Percentiles rank a stretch among this genome's conserved stretches.
Evolutionary conservation across 495 filamentous ascomycete genomes (phyloP).

Genomic region (Neurospora sp.): DNA sequence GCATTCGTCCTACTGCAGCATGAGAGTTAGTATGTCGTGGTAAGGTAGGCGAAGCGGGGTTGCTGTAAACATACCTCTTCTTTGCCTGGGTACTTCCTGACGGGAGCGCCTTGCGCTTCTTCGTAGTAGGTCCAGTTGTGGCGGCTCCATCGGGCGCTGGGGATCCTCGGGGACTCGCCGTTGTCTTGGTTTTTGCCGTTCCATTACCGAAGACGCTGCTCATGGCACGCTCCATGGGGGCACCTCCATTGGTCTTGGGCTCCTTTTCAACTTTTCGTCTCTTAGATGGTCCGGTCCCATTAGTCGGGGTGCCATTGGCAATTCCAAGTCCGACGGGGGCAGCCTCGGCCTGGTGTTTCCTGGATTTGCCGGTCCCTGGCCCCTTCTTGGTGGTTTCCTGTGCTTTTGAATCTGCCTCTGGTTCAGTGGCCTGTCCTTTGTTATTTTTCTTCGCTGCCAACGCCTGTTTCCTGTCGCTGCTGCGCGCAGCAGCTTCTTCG

Average conservation of each 20-base stretch:
- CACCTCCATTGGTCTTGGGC: constrained; percentile 37
- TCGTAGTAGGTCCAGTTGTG: constrained; percentile 12
- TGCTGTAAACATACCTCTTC: constrained; percentile 52
- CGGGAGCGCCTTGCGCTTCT: constrained; percentile 62
- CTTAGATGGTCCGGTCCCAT: constrained; percentile 50
- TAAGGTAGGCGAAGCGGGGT: neutral
- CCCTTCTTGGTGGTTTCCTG: constrained; percentile 48
- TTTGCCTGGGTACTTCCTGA: constrained; percentile 52
- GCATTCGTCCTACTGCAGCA: constrained; percentile 22
- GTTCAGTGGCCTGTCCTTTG: constrained; percentile 39
- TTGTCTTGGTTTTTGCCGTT: constrained; percentile 40
- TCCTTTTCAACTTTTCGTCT: constrained; percentile 69
- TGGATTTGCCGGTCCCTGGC: constrained; percentile 44
- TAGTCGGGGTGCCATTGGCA: constrained; percentile 28
- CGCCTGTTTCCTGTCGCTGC: constrained; percentile 72
- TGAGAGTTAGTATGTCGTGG: neutral
- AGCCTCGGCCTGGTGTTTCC: constrained; percentile 49
- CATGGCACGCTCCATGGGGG: constrained; percentile 61
- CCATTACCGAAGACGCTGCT: constrained; percentile 46
- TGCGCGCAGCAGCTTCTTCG: constrained; percentile 67
- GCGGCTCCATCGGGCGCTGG: constrained; percentile 42
- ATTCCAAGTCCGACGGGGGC: constrained; percentile 48
- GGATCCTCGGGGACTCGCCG: constrained; percentile 51
- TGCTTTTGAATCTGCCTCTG: constrained; percentile 43
- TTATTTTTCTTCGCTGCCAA: constrained; percentile 60